phyloP scores from a whole-genome alignment of 176 grass and related monocot species.

The Oryza punctata region DNA sequence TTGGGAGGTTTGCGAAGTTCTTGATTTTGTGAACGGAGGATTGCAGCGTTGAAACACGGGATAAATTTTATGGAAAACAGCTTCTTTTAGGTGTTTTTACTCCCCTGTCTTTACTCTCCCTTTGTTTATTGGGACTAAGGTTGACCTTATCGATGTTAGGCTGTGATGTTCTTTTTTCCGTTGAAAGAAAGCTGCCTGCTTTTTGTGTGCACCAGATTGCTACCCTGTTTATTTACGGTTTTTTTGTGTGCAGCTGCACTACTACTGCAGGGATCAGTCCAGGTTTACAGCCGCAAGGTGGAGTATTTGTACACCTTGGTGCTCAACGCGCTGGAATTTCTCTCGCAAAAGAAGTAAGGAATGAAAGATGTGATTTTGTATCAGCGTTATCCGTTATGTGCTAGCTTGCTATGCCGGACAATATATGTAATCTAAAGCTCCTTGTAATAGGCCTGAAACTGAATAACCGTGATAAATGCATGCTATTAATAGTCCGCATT shows the following conservation, averaged over 20 bases:
- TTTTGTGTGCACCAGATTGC: neutral
- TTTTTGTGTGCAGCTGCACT: constrained; percentile 66
- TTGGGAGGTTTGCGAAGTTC: neutral
- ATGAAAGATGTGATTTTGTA: constrained; percentile 6
- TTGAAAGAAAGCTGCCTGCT: constrained; percentile 13
- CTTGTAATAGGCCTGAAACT: constrained; percentile 24
- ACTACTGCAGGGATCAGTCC: constrained; percentile 87
- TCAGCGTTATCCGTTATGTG: neutral
- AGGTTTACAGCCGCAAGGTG: constrained; percentile 93
- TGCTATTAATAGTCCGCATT: neutral
- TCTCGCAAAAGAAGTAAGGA: constrained; percentile 88
- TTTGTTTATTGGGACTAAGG: neutral
- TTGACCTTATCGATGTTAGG: neutral
- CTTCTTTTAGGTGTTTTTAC: neutral
- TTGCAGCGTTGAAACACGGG: neutral
- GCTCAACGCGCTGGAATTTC: constrained; percentile 73
- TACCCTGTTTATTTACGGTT: constrained; percentile 16
- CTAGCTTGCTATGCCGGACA: neutral
- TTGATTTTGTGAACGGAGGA: neutral
- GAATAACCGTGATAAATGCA: neutral
- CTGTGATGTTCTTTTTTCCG: neutral
- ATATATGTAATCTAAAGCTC: neutral
- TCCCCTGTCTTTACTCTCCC: neutral
- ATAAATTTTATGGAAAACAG: neutral
- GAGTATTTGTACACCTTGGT: constrained; percentile 95